Evolutionary conservation across 2,329 filamentous ascomycete genomes (phyloP), one percentile per base, ranked within the genome.

Genomic region (Ascochyta fabae): DNA sequence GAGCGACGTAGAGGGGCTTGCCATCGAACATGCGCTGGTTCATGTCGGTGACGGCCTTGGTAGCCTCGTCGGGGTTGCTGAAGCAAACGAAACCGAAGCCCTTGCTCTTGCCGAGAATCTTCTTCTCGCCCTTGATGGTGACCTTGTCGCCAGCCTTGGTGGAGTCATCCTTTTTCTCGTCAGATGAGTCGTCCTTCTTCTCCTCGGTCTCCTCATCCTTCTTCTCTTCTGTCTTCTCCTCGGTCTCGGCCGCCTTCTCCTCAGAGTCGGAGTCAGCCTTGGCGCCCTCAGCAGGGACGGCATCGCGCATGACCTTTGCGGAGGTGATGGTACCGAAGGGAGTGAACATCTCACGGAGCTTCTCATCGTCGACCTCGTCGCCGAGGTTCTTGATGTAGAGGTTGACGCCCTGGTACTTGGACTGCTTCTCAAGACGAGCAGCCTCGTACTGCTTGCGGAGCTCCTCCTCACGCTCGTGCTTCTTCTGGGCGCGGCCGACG

Each of bases 41-140:
- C 92, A 98, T 97, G 80, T 99, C 95, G 59, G 93, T 92, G 64
- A 99, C 94, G 64, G 95, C 95, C 87, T 98, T 98, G 81, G 94
- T 97, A 65, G 95, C 95, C 78, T 99, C 95, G 72, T 99, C 95
- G 58, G 95, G 93, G 85, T 96, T 98, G 86, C 91, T 95, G 84
- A 99, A 99, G 90, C 95, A 99, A 75, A 99, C 95, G 79, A 99
- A 99, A 71, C 95, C 95, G 77, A 99, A 99, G 77, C 95, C 95
- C 86, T 98, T 99, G 89, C 92, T 96, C 90, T 98, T 98, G 78
- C 95, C 95, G 58, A 96, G 85, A 48, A 82, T 76, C 77, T 84
- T 86, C 81, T 86, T 86, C 71, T 85, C 81, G 51, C 81, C 75
- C 76, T 84, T 84, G 66, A 82, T 81, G 66, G 79, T 81, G 70